phyloP scores from a whole-genome alignment of 148 eudicot species.

The Rheum nobile region DNA sequence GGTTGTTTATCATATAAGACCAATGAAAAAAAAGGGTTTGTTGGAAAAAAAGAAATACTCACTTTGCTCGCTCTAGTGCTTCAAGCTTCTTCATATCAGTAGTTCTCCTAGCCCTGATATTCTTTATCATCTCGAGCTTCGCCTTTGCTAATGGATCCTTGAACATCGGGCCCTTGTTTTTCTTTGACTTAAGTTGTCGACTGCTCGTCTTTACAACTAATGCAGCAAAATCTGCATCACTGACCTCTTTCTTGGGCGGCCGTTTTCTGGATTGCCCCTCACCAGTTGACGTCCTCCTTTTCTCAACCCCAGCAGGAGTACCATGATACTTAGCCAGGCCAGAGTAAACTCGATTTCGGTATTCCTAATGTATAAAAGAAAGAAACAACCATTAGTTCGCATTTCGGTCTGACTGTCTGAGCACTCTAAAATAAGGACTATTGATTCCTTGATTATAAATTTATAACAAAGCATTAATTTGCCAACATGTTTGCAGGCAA shows the following conservation, averaged over 20 bases:
- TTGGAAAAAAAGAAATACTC: constrained; percentile 18
- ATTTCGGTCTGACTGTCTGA: background rate
- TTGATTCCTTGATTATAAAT: background rate
- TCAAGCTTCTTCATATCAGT: constrained; percentile 38
- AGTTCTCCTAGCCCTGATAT: constrained; percentile 68
- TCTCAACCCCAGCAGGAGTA: constrained; percentile 38
- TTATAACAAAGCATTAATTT: background rate
- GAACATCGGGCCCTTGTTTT: constrained; percentile 31
- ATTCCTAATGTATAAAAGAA: constrained; percentile 27
- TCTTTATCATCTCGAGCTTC: constrained; percentile 85
- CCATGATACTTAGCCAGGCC: constrained; percentile 64
- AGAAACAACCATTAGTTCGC: background rate
- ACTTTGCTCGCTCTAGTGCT: constrained; percentile 75
- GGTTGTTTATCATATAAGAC: background rate
- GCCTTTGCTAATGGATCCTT: constrained; percentile 75
- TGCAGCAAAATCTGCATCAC: constrained; percentile 8
- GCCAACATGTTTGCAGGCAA: background rate
- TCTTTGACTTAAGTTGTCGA: constrained; percentile 29
- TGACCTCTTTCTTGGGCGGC: constrained; percentile 27
- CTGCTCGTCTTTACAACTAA: constrained; percentile 15
- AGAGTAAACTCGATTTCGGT: constrained; percentile 52
- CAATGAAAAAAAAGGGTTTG: background rate
- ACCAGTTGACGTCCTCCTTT: constrained; percentile 35
- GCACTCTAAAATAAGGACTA: background rate
- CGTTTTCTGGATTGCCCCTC: constrained; percentile 23